Evolutionary conservation across 1,139 yeast species (phyloP), one percentile per base, ranked within the genome.

Genomic region (Scheffersomyces titani): DNA sequence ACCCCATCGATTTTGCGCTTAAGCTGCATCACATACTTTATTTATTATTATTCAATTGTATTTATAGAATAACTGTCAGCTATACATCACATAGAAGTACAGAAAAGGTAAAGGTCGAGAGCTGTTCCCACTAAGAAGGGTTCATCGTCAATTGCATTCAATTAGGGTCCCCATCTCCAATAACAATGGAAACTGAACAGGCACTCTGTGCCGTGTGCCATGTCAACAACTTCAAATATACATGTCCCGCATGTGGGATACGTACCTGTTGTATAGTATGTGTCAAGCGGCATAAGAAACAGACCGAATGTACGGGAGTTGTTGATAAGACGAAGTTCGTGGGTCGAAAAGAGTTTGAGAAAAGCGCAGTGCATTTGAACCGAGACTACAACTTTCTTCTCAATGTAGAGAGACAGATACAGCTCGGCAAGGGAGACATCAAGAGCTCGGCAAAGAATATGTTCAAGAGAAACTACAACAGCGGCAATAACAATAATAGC

Each of bases 341-440:
- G 1, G 64, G 83, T 2, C 74, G 80, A 59, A 76, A 77, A 47
- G 78, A 79, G 6, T 62, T 84, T 5, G 60, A 71, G 7, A 62
- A 69, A 20, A 65, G 69, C 50, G 65, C 72, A 24, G 57, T 65
- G 11, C 73, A 86, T 51, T 84, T 92, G 11, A 92, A 92, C 66
- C 74, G 98, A 58, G 98, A 93, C 70, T 93, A 92, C 70, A 89
- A 91, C 67, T 91, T 90, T 66, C 73, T 93, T 47, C 77, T 85
- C 58, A 77, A 77, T 22, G 67, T 93, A 56, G 88, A 88, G 54
- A 74, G 98, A 53, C 69, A 76, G 6, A 74, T 89, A 16, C 79
- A 78, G 47, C 70, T 87, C 20, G 76, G 85, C 46, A 81, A 84
- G 71, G 68, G 75, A 1, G 91, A 87, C 63, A 72, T 84, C 68